Evolutionary conservation across 2,329 filamentous ascomycete genomes (phyloP), one percentile per base, ranked within the genome.

Genomic region (Periconia sp.): DNA sequence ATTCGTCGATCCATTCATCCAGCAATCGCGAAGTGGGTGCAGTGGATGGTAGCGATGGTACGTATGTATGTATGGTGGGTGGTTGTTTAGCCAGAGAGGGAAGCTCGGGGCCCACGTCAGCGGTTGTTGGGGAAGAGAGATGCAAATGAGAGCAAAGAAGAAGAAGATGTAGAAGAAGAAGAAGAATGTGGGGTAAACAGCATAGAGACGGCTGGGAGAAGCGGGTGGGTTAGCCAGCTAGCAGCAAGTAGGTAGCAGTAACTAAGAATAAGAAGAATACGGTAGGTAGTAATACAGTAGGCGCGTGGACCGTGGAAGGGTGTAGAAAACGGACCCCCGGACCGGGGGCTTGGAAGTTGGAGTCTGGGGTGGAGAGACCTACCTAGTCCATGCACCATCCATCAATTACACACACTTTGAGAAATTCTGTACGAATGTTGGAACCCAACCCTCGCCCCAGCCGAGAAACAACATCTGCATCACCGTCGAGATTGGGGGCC

Each of bases 61-160:
- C 5, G 23, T 27, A 27, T 27, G 33, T 37, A 41, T 23, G 33
- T 30, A 56, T 53, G 53, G 45, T 47, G 53, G 35, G 45, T 43
- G 30, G 33, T 37, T n/a, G 33, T n/a, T 37, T 37, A n/a, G 33
- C 5, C 33, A 37, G 33, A 11, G 5, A n/a, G 35, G 23, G 13
- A 23, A 43, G 41, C 33, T 37, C 17, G 41, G 41, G 41, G 17
- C 41, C 17, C 43, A 10, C 41, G 48, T 47, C 31, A 46, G 40
- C 33, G 52, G 50, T 47, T 52, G 19, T 27, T 51, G 45, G 42
- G 45, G 52, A 51, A 14, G 46, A 49, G 44, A 41, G 56, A 43
- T 51, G 30, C 46, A 48, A 49, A n/a, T 17, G 31, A 33, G 42
- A 23, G 42, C 9, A 37, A 41, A 15, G n/a, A n/a, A n/a, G n/a